Evolutionary conservation across 2,329 filamentous ascomycete genomes (phyloP).

Genomic region (Paradendryphiella salina): DNA sequence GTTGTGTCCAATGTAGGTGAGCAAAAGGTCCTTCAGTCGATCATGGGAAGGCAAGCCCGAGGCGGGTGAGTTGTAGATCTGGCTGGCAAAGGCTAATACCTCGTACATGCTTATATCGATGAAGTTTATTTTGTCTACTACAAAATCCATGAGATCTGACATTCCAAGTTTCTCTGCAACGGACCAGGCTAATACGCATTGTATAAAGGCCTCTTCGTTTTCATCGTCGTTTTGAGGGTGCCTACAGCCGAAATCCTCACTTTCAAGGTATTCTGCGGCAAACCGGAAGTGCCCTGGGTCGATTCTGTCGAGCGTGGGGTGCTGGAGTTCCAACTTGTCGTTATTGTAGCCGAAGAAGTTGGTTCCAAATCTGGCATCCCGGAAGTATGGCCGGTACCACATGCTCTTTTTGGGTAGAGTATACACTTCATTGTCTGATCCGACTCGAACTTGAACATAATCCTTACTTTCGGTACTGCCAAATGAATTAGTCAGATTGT

Average conservation of each 20-base stretch:
- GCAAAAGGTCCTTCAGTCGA: conserved; percentile 21
- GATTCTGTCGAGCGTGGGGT: conserved; percentile 23
- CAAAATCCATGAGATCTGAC: conserved; percentile 33
- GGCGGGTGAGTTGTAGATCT: conserved; percentile 17
- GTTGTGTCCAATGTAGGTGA: conserved; percentile 25
- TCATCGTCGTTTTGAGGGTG: conserved; percentile 19
- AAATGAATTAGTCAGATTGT: not conserved
- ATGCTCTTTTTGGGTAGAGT: conserved; percentile 17
- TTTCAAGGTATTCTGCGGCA: conserved; percentile 33
- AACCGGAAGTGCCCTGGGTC: conserved; percentile 27
- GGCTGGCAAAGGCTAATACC: conserved; percentile 19
- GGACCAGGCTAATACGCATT: conserved; percentile 32
- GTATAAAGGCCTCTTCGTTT: conserved; percentile 11
- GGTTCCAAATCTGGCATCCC: conserved; percentile 6
- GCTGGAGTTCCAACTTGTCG: conserved; percentile 20
- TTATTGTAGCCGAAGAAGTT: conserved; percentile 18
- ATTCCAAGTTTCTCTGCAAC: conserved; percentile 27
- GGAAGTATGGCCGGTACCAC: conserved; percentile 24
- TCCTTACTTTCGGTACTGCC: conserved; percentile 20
- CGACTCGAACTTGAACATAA: conserved; percentile 29
- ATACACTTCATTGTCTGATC: conserved; percentile 17
- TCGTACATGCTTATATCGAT: conserved; percentile 10
- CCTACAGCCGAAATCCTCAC: conserved; percentile 26
- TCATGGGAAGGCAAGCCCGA: not conserved
- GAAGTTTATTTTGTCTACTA: conserved; percentile 26